Evolutionary conservation across 192 early-diverging fungal species (phyloP).

Genomic region (Podila verticillata): DNA sequence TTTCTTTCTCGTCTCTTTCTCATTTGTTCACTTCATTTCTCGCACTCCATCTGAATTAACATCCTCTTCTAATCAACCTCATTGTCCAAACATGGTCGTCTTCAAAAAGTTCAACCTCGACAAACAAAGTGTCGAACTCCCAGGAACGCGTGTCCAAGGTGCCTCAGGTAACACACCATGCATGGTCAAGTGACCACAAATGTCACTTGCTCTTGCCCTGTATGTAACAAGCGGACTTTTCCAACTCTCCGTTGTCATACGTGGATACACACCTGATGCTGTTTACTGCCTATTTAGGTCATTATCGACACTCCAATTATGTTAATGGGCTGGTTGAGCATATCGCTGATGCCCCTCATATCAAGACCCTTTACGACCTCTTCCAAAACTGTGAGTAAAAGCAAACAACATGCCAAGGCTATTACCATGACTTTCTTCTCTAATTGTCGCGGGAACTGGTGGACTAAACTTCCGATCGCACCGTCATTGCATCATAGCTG

Average conservation of each 20-base stretch:
- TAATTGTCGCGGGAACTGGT: too few relatives aligned
- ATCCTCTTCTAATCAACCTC: background rate
- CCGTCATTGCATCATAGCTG: conserved; percentile 45
- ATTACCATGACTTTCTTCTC: too few relatives aligned
- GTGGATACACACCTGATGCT: background rate
- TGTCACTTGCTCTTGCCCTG: background rate
- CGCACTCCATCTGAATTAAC: too few relatives aligned
- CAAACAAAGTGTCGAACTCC: conserved; percentile 61
- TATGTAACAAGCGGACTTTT: background rate
- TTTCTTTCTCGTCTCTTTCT: background rate
- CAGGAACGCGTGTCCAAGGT: conserved; percentile 57
- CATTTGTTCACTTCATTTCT: background rate
- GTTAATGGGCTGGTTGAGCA: conserved; percentile 34
- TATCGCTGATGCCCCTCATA: conserved; percentile 52
- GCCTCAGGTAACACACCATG: conserved; percentile 54
- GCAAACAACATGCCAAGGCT: too few relatives aligned
- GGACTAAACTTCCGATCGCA: too few relatives aligned
- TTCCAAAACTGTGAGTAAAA: conserved; percentile 54
- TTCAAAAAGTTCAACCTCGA: conserved; percentile 55
- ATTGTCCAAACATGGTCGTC: conserved; percentile 16
- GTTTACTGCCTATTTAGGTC: conserved; percentile 26
- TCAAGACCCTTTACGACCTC: conserved; percentile 61
- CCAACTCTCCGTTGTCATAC: background rate
- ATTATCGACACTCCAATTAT: conserved; percentile 55
- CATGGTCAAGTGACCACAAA: background rate